Evolutionary conservation across 169 alveolate species (phyloP), one percentile per base, ranked within the genome.

Genomic region (Besnoitia besnoiti): DNA sequence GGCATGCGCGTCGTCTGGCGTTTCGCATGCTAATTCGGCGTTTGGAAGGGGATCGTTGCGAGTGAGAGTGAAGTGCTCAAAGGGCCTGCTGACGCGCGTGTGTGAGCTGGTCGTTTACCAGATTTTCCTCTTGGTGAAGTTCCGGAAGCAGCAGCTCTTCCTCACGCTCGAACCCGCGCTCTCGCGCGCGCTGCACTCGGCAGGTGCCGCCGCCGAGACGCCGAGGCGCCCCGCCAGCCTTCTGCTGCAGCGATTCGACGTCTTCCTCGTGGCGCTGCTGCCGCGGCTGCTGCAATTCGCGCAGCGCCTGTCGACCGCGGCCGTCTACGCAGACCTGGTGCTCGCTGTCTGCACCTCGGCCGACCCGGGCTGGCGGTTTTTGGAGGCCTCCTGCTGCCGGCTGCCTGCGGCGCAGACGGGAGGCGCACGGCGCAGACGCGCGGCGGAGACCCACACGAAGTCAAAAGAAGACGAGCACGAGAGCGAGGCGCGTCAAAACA

Each of bases 281-380:
- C 87, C 87, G 33, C n/a, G 55, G n/a, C 87, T 77, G 21, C 55
- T 77, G 5, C 59, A 39, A 3, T 77, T 77, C 55, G n/a, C 87
- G 3, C 59, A 37, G n/a, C 44, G 37, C 61, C 40, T 77, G 8
- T 2, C 59, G 24, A 10, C 10, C 30, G 33, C 59, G 37, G 87
- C 87, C 7, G 55, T 42, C 49, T 77, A 77, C 87, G 87, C 87
- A 24, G 87, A 77, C 59, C 8, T 77, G 61, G 87, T 77, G 14
- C n/a, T 37, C 59, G 87, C 59, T 0, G 40, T 77, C 7, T 37
- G 61, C 59, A 77, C 87, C 55, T 21, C 61, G 7, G 55, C 40
- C 4, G 55, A 30, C 37, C 87, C 87, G 14, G 59, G 10, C 10
- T 2, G 61, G 10, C 24, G 5, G 16, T 12, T 37, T 35, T 39